A percentile compares a stretch with the other conserved stretches of the same genome.
These are phyloP conservation scores for Vicia villosa DNA, from an alignment of 306 rosid genomes.

Conservation along the genomic window DNA sequence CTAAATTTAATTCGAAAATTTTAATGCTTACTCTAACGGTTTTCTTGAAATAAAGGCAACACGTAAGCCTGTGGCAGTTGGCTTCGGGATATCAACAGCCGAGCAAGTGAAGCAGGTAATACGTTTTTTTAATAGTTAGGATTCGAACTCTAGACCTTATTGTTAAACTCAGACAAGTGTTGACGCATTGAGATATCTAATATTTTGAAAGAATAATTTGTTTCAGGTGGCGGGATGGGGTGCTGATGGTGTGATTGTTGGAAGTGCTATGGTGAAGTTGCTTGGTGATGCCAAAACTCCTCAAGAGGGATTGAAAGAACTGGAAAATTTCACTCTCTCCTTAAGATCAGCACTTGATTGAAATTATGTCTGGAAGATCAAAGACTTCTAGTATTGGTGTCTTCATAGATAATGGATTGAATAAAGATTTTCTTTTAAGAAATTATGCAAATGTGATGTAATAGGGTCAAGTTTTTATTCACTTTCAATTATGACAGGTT, in stretches of 20 bases:
- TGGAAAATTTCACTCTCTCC: constrained; percentile 60
- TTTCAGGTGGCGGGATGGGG: constrained; percentile 85
- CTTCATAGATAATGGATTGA: constrained; percentile 29
- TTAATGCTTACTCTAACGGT: background rate
- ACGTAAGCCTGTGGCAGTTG: constrained; percentile 89
- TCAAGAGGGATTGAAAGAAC: constrained; percentile 78
- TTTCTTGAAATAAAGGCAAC: constrained; percentile 53
- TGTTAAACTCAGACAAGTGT: background rate
- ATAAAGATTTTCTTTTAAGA: constrained; percentile 4
- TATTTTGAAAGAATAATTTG: background rate
- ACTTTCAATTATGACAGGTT: background rate
- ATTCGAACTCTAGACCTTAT: background rate
- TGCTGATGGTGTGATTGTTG: constrained; percentile 94
- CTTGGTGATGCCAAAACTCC: constrained; percentile 82
- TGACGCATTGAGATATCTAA: background rate
- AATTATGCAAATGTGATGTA: background rate
- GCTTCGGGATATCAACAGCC: constrained; percentile 89
- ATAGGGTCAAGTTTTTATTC: background rate
- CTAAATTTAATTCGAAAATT: constrained; percentile 11
- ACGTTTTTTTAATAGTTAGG: background rate
- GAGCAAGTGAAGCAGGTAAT: constrained; percentile 85
- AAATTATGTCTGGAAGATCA: constrained; percentile 25
- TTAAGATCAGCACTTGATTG: constrained; percentile 62
- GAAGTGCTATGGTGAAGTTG: constrained; percentile 88
- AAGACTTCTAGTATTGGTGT: background rate